These are phyloP conservation scores for Camellia lanceoleosa DNA, from an alignment of 148 eudicot species.

Conservation along the genomic window DNA sequence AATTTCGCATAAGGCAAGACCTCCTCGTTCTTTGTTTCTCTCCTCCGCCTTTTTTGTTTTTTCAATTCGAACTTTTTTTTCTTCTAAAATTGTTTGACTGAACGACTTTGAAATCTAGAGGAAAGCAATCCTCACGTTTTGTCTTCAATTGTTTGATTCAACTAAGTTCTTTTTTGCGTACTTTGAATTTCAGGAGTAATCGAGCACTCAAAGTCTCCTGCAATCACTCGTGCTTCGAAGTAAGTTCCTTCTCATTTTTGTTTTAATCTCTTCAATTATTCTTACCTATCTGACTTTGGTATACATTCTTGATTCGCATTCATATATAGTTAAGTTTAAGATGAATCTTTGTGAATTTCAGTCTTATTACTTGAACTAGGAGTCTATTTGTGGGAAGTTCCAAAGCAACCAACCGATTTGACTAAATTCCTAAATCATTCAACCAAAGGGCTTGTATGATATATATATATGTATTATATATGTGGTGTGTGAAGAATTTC, in stretches of 20 bases:
- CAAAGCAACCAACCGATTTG: neutral
- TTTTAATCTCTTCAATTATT: neutral
- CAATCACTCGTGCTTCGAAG: conserved; percentile 70
- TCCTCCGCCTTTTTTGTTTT: neutral
- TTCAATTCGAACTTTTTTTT: neutral
- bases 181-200: conserved; percentile 28
- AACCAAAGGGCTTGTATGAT: neutral
- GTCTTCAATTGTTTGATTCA: neutral
- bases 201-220: conserved; percentile 44
- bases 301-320: neutral
- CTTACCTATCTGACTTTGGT: no score
- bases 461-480: no score
- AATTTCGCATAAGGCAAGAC: conserved; percentile 12
- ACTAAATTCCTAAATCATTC: neutral
- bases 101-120: neutral
- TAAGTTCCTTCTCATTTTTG: conserved; percentile 24
- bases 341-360: neutral
- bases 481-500: no score
- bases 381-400: neutral
- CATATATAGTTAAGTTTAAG: neutral
- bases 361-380: neutral
- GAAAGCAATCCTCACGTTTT: neutral
- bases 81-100: neutral
- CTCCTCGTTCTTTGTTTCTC: neutral
- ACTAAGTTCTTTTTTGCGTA: conserved; percentile 2